A percentile compares a stretch with the other conserved stretches of the same genome.
These are phyloP conservation scores for Aspergillus sclerotioniger DNA, from an alignment of 495 filamentous ascomycete species.

Conservation along the genomic window DNA sequence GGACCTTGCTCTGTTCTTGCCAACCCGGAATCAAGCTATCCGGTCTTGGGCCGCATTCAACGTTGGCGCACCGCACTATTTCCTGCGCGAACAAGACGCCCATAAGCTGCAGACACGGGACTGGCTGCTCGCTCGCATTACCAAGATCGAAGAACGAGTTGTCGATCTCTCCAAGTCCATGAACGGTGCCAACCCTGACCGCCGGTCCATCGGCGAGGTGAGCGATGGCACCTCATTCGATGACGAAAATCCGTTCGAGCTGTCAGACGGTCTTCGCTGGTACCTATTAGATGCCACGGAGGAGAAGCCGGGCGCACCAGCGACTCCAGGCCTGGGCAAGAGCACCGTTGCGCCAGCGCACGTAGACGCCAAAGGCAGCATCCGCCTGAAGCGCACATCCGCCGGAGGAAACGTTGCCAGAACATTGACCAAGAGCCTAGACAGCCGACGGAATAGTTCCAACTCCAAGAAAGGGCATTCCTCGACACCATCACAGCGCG, in stretches of 20 bases:
- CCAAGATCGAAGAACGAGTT: slow-evolving; percentile 86
- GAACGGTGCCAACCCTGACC: slow-evolving; percentile 54
- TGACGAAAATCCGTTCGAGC: slow-evolving; percentile 96
- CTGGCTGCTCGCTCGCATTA: slow-evolving; percentile 93
- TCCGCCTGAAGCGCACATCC: slow-evolving; percentile 53
- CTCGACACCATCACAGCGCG: slow-evolving; percentile 29
- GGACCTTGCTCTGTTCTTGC: slow-evolving; percentile 91
- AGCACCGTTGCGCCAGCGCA: slow-evolving; percentile 86
- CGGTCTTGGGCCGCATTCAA: slow-evolving; percentile 99
- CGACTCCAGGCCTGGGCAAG: slow-evolving; percentile 82
- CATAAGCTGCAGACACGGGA: slow-evolving; percentile 81
- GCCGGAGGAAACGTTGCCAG: slow-evolving; percentile 64
- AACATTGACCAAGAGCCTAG: slow-evolving; percentile 80
- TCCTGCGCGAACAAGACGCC: slow-evolving; percentile 86
- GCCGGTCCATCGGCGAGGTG: slow-evolving; percentile 49
- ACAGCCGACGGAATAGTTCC: slow-evolving; percentile 84
- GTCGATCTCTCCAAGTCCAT: slow-evolving; percentile 85
- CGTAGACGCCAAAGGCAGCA: slow-evolving; percentile 78
- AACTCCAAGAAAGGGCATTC: slow-evolving; percentile 66
- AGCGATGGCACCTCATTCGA: slow-evolving; percentile 65
- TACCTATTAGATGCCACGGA: slow-evolving; percentile 91
- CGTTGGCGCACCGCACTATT: slow-evolving; percentile 93
- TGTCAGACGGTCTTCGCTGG: slow-evolving; percentile 94
- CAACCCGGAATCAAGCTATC: slow-evolving; percentile 88
- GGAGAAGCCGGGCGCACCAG: slow-evolving; percentile 92